Base-by-base conservation (phyloP, 768 basidiomycete species). In the Pulveroboletus sp. region DNA sequence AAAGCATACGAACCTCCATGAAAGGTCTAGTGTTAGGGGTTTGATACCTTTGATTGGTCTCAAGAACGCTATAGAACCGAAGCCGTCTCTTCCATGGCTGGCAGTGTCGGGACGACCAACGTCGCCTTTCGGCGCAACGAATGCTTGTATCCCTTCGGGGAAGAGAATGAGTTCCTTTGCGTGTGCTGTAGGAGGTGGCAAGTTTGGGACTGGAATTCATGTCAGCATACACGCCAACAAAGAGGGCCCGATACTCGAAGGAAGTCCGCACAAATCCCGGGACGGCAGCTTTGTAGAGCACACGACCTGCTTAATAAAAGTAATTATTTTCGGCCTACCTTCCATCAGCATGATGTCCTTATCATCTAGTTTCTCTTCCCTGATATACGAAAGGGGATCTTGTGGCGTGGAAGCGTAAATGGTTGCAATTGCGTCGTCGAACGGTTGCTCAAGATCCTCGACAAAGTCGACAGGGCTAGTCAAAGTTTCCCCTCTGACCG, bases 41-140 rank as follows among this genome's bases (percentile, higher is more conserved):
- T 78, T 75, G 19, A 80, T 62, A 2, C 85, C 85, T 57, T 79
- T 82, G 14, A 72, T 75, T 53, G 79, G 79, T 61, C 73, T 78
- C 53, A 86, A 55, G 46, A 74, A 60, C 12, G 43, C 44, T 19
- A 20, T 27, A 13, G 43, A 31, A 53, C 34, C 49, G 20, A 49
- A 17, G 19, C 39, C 16, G n/a, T 38, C 42, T 13, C 38, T 33
- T 49, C 32, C 45, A 21, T 34, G 40, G 16, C 7, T 38, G 19
- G 19, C 29, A 32, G 19, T 19, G 24, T 45, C 39, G 8, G 36
- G 44, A 24, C 17, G 13, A 23, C 23, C 23, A 16, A 38, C 21
- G 8, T 53, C 48, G 38, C 43, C 67, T 27, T 61, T 36, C 5
- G 60, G 63, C 11, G 61, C 47, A 23, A 71, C 48, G 19, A 69